Percentiles rank a stretch among this genome's conserved stretches.
These are phyloP conservation scores for Gentiana macrophylla DNA, from an alignment of 257 asterid species.

Conservation along the genomic window DNA sequence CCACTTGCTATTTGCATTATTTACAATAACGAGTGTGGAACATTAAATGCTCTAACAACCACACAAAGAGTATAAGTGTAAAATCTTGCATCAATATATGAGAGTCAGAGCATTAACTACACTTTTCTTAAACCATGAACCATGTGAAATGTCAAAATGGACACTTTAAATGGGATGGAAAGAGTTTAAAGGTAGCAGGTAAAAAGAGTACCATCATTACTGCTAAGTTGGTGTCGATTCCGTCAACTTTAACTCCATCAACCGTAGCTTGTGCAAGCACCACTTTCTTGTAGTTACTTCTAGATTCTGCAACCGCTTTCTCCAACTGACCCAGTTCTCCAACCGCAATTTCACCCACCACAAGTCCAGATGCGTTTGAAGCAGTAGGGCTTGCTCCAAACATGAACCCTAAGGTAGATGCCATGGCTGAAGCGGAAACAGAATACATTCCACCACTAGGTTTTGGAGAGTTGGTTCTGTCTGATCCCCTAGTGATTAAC, in stretches of 20 bases:
- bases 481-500: conserved; percentile 36
- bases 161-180: too few species aligned
- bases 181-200: too few species aligned
- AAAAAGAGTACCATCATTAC: conserved; percentile 67
- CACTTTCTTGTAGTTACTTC: conserved; percentile 61
- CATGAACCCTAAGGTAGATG: conserved; percentile 58
- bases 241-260: conserved; percentile 88
- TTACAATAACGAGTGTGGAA: too few species aligned
- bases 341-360: conserved; percentile 77
- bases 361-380: conserved; percentile 35
- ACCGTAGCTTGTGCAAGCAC: conserved; percentile 78
- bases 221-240: conserved; percentile 83
- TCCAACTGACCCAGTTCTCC: conserved; percentile 73
- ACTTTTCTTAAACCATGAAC: too few species aligned
- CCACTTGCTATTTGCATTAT: too few species aligned
- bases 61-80: too few species aligned
- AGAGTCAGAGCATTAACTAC: too few species aligned
- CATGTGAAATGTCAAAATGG: too few species aligned
- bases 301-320: conserved; percentile 78
- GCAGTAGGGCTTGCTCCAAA: conserved; percentile 44
- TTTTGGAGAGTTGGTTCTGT: conserved; percentile 27
- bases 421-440: conserved; percentile 56
- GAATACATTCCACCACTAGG: conserved; percentile 45
- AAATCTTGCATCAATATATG: too few species aligned
- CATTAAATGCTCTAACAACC: too few species aligned